phyloP scores from a whole-genome alignment of 352 stramenopile species.

The Phytopythium kandeliae region DNA sequence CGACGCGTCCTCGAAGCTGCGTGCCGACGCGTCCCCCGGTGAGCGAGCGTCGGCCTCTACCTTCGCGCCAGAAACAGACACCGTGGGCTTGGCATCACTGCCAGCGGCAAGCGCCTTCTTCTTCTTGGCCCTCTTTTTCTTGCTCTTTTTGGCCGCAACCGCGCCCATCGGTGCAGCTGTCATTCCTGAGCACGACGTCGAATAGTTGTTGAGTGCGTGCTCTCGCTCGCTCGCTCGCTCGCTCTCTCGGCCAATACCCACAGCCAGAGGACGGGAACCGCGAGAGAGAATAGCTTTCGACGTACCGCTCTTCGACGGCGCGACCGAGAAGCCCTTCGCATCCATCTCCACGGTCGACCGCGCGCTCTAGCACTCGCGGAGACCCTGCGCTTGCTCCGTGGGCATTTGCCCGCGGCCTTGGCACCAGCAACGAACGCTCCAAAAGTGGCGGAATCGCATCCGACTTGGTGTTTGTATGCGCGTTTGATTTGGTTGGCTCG shows the following conservation, averaged over 20 bases:
- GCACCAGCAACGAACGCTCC: not conserved
- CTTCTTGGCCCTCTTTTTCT: constrained; percentile 9
- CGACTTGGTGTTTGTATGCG: not conserved
- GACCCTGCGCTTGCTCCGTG: not conserved
- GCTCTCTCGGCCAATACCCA: not conserved
- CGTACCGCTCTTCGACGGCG: not conserved
- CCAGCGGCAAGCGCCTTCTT: constrained; percentile 4
- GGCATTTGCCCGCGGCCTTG: not conserved
- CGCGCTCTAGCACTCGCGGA: not conserved
- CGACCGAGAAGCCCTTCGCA: not conserved
- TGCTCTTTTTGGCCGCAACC: constrained; percentile 13
- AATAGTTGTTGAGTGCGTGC: not conserved
- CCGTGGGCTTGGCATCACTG: not conserved
- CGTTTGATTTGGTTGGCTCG: constrained; percentile 4
- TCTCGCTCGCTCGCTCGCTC: no score
- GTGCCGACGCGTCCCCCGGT: constrained; percentile 14
- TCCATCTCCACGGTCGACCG: not conserved
- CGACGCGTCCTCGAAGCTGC: constrained; percentile 7
- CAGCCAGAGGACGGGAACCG: not conserved
- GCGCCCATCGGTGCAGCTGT: not conserved
- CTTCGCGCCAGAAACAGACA: not conserved
- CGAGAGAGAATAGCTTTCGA: not conserved
- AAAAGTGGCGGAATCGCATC: not conserved
- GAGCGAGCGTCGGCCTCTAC: constrained; percentile 7
- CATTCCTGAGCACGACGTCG: not conserved